These are phyloP conservation scores for Tuber magnatum DNA, from an alignment of 495 filamentous ascomycete species.

Conservation along the genomic window DNA sequence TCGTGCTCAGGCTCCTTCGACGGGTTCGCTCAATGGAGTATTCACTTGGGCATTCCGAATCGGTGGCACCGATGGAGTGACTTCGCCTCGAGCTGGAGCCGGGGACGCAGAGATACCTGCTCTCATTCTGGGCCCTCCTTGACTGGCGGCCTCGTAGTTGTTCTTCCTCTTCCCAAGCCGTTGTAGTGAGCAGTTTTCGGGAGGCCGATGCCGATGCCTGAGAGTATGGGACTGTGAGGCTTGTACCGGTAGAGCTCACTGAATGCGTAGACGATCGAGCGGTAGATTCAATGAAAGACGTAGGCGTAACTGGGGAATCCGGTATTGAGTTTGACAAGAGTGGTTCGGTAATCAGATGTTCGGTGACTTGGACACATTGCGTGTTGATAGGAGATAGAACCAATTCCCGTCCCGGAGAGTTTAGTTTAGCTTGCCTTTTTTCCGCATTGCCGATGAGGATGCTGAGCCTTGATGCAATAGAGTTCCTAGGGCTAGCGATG, in stretches of 20 bases:
- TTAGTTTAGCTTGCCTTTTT: conserved; percentile 4
- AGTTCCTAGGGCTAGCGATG: not conserved
- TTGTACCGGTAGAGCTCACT: not conserved
- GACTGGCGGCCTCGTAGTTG: not conserved
- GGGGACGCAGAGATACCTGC: not conserved
- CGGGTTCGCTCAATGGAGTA: not conserved
- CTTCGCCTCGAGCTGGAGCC: not conserved
- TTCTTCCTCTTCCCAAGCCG: not conserved
- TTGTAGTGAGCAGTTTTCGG: not conserved
- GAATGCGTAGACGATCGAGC: not conserved
- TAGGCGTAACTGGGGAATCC: not conserved
- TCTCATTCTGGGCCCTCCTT: not conserved
- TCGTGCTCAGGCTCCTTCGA: not conserved
- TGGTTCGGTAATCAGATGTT: not conserved
- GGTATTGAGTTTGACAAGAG: not conserved
- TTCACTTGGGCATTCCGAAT: not conserved
- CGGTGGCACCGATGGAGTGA: not conserved
- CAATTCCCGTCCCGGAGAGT: conserved; percentile 28
- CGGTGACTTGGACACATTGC: not conserved
- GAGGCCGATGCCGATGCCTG: not conserved
- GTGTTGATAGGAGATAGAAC: conserved; percentile 32
- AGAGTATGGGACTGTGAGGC: not conserved
- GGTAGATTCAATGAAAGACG: not conserved
- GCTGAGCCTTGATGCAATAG: not conserved
- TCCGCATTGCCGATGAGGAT: not conserved